Base-by-base conservation (phyloP, 2,329 filamentous ascomycete genomes). In the Phyllosticta citribraziliensis region DNA sequence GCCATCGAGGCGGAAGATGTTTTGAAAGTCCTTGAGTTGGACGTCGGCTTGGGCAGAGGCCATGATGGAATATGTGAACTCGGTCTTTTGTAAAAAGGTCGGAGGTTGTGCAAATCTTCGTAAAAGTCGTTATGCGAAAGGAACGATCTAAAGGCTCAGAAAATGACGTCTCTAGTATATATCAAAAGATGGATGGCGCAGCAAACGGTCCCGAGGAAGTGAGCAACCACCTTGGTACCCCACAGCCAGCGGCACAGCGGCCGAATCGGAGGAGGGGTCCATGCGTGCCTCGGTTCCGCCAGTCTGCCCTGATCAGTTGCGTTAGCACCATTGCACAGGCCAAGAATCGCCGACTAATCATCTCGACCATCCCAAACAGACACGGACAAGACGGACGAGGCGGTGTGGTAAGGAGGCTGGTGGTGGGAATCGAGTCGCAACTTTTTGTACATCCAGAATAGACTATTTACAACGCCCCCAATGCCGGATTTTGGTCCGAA, bases 1-100 rank as follows among this genome's bases (percentile, higher is more conserved):
- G 59, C 69, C 70, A 51, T 69, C 65, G 9, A 74, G 65, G 52
- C 67, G 69, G 64, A 74, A 73, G 62, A 74, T 72, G 63, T 69
- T 70, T 10, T 40, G 54, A 63, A 73, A 74, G 66, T 73, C 70
- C 6, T 71, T 65, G 53, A 73, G 66, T 22, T 67, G 60, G 57
- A 72, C 70, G 59, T 73, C 70, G 58, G 64, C 66, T 65, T 70
- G 63, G 57, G 70, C 70, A 4, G 52, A 54, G 51, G 52, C 35
- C 57, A 60, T 58, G 14, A 40, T 58, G 50, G 35, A n/a, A 10
- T 51, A 25, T 40, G 17, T 2, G 17, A 10, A 5, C 20, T 14
- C 3, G 17, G 12, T 33, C 25, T 35, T 27, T 8, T 14, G 12
- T 40, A 19, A n/a, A 40, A 35, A 54, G 50, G 25, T 11, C 2